A percentile compares a stretch with the other conserved stretches of the same genome.
phyloP scores from a whole-genome alignment of 2,329 filamentous ascomycete genomes.

The Colletotrichum chlorophyti region DNA sequence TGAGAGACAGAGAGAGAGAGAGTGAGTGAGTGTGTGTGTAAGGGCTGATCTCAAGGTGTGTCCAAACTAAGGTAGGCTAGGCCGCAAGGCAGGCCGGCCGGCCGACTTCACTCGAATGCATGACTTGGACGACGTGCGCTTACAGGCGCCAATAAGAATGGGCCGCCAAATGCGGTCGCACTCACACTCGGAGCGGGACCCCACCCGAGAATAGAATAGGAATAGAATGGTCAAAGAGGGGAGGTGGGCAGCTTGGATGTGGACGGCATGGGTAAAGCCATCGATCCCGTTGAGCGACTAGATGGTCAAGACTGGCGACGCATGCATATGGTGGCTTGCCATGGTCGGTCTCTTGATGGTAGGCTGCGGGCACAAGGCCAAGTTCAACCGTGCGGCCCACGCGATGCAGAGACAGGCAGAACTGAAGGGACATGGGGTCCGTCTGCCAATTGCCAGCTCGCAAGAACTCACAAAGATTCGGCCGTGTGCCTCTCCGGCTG shows the following conservation, averaged over 20 bases:
- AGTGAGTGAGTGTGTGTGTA: not conserved
- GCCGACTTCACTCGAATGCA: slow-evolving; percentile 22
- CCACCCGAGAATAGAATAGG: slow-evolving; percentile 30
- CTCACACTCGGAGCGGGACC: slow-evolving; percentile 27
- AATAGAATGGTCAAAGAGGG: slow-evolving; percentile 12
- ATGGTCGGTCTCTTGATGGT: slow-evolving; percentile 20
- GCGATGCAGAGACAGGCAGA: slow-evolving; percentile 30
- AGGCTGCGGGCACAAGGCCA: slow-evolving; percentile 11
- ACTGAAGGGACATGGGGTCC: slow-evolving; percentile 10
- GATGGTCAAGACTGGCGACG: slow-evolving; percentile 39
- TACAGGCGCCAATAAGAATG: slow-evolving; percentile 53
- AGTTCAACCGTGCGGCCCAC: slow-evolving; percentile 31
- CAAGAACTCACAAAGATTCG: not conserved
- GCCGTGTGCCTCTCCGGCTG: slow-evolving; percentile 18
- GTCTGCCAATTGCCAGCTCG: slow-evolving; percentile 15
- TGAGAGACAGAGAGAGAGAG: too few species aligned
- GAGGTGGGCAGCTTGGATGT: slow-evolving; percentile 24
- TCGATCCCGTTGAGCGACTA: slow-evolving; percentile 41
- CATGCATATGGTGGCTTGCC: slow-evolving; percentile 32
- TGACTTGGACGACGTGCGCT: slow-evolving; percentile 47
- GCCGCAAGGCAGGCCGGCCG: slow-evolving; percentile 22
- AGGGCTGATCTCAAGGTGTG: slow-evolving; percentile 1
- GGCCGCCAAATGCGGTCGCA: slow-evolving; percentile 31
- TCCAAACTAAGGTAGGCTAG: slow-evolving; percentile 19
- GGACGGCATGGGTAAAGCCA: slow-evolving; percentile 34